These are phyloP conservation scores for Ambispora gerdemannii DNA, from an alignment of 192 early-diverging fungal species.

Conservation along the genomic window DNA sequence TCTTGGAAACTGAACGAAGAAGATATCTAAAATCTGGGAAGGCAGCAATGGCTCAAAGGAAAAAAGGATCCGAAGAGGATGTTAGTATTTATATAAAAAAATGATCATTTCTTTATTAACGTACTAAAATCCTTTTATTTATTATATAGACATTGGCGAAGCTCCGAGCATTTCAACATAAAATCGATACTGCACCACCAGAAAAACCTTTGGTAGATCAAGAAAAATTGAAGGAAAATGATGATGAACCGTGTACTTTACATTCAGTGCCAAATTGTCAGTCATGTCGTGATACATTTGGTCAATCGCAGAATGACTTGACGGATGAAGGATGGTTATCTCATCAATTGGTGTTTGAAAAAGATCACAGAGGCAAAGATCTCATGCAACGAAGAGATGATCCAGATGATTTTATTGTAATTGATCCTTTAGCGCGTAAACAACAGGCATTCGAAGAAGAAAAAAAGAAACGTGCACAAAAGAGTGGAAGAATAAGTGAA, in stretches of 20 bases:
- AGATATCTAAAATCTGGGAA: constrained; percentile 45
- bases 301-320: constrained; percentile 39
- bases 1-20: constrained; percentile 48
- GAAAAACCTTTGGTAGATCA: constrained; percentile 27
- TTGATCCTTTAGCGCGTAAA: constrained; percentile 54
- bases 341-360: constrained; percentile 73
- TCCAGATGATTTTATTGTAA: constrained; percentile 65
- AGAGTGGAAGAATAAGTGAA: constrained; percentile 7
- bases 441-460: constrained; percentile 35
- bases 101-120: too few relatives aligned
- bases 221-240: constrained; percentile 33
- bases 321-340: constrained; percentile 70
- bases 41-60: constrained; percentile 29
- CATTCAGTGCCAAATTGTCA: constrained; percentile 70
- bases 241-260: constrained; percentile 55
- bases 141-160: constrained; percentile 43
- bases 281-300: constrained; percentile 62
- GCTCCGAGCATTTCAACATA: constrained; percentile 56
- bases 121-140: too few relatives aligned
- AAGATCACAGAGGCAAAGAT: constrained; percentile 62
- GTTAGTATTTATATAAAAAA: constrained; percentile 28
- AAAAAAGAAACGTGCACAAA: constrained; percentile 20
- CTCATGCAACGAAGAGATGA: constrained; percentile 50
- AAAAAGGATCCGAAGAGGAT: constrained; percentile 34
- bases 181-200: constrained; percentile 36